Evolutionary conservation across 2,329 filamentous ascomycete species (phyloP).

Genomic region (Aschersonia sp.): DNA sequence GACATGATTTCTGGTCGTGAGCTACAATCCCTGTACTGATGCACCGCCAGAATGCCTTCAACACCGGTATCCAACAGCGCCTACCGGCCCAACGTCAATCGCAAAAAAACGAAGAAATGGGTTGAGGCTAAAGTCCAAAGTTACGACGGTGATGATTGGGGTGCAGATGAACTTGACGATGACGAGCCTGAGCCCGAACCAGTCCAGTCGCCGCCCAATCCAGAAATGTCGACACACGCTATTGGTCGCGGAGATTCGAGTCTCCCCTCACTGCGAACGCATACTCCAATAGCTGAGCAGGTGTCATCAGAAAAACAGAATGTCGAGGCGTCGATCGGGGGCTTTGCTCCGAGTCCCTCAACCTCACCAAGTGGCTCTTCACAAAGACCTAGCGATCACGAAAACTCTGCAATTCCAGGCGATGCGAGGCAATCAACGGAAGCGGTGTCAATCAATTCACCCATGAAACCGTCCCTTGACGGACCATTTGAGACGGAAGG

Average conservation of each 20-base stretch:
- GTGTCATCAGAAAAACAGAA: not conserved
- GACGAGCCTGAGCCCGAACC: conserved; percentile 27
- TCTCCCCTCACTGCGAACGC: conserved; percentile 5
- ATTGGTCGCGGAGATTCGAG: conserved; percentile 1
- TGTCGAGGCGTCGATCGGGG: too few relatives aligned
- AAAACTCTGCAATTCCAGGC: too few relatives aligned
- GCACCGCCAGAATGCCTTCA: conserved; percentile 13
- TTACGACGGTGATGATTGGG: conserved; percentile 94
- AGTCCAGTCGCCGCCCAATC: not conserved
- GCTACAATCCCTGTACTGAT: not conserved
- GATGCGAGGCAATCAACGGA: too few relatives aligned
- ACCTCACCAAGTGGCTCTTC: too few relatives aligned
- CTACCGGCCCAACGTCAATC: conserved; percentile 78
- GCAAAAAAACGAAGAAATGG: conserved; percentile 90
- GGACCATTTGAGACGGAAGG: too few relatives aligned
- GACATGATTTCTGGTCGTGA: not conserved
- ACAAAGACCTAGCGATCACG: too few relatives aligned
- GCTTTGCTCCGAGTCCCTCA: too few relatives aligned
- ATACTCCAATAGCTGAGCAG: not conserved
- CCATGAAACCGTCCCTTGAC: too few relatives aligned
- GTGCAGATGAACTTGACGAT: conserved; percentile 53
- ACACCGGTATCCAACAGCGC: conserved; percentile 17
- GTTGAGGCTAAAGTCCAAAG: conserved; percentile 73
- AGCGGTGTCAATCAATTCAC: too few relatives aligned
- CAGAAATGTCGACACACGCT: not conserved